Evolutionary conservation across 2,329 filamentous ascomycete genomes (phyloP).

Genomic region (Basipetospora sp.): DNA sequence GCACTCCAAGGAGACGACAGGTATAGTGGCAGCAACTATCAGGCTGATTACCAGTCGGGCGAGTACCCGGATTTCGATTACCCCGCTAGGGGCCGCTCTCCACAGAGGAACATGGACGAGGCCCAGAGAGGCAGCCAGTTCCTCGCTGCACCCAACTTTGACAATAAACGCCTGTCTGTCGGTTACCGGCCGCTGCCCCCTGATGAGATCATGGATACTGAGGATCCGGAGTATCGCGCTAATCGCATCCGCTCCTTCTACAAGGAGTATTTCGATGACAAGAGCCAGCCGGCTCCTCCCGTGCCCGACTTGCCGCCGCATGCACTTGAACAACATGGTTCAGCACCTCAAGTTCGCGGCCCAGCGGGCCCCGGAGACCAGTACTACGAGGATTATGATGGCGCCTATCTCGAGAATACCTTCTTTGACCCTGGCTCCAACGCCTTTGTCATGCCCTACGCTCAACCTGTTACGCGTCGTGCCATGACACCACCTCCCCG

Average conservation of each 20-base stretch:
- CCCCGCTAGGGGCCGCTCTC: constrained; percentile 23
- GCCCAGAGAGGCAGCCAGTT: constrained; percentile 17
- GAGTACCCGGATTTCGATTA: constrained; percentile 13
- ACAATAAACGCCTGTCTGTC: constrained; percentile 48
- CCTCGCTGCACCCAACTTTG: constrained; percentile 39
- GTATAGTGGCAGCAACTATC: constrained; percentile 7
- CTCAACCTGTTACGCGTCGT: constrained; percentile 70
- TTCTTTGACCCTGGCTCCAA: constrained; percentile 54
- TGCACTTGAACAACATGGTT: background rate
- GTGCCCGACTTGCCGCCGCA: constrained; percentile 16
- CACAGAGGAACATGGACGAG: constrained; percentile 13
- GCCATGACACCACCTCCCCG: constrained; percentile 88
- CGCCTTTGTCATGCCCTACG: constrained; percentile 67
- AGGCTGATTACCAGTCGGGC: constrained; percentile 12
- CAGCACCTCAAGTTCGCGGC: no score
- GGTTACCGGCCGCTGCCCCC: constrained; percentile 76
- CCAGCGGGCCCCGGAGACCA: no score
- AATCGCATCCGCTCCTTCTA: constrained; percentile 98
- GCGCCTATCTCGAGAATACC: constrained; percentile 54
- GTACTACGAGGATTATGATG: constrained; percentile 65
- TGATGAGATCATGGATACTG: constrained; percentile 60
- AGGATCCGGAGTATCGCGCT: constrained; percentile 85
- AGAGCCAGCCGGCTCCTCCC: constrained; percentile 25
- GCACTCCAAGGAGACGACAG: constrained; percentile 8
- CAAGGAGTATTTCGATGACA: constrained; percentile 97